These are phyloP conservation scores for Jimgerdemannia lactiflua DNA, from an alignment of 192 early-diverging fungal genomes.

Conservation along the genomic window DNA sequence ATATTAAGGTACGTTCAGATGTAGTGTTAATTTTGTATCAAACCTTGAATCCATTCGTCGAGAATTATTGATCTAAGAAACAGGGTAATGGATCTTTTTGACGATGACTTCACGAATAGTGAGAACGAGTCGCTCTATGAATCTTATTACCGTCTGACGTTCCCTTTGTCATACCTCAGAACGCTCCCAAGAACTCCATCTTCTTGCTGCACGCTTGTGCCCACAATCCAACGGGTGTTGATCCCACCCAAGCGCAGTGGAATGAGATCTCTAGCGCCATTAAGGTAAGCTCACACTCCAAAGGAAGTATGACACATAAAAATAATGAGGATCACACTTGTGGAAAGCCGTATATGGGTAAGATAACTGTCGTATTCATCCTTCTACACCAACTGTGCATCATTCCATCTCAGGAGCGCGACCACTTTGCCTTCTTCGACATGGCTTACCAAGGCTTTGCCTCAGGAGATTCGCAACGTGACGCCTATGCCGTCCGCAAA, in stretches of 20 bases:
- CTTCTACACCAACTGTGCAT: slow-evolving; percentile 3
- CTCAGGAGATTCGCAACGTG: slow-evolving; percentile 82
- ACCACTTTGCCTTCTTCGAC: slow-evolving; percentile 96
- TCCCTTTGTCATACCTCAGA: slow-evolving; percentile 25
- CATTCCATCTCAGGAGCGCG: slow-evolving; percentile 38
- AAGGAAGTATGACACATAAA: neutral
- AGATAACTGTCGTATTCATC: neutral
- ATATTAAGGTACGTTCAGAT: slow-evolving; percentile 62
- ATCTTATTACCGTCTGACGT: too few species aligned
- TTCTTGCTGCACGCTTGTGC: slow-evolving; percentile 98
- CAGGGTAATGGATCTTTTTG: too few species aligned
- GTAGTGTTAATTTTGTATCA: neutral
- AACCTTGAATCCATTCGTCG: too few species aligned
- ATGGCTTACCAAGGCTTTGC: slow-evolving; percentile 99
- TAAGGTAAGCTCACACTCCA: slow-evolving; percentile 42
- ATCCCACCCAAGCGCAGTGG: slow-evolving; percentile 95
- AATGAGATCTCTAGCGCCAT: slow-evolving; percentile 75
- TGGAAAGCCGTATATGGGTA: neutral
- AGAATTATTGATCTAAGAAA: too few species aligned
- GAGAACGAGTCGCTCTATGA: too few species aligned
- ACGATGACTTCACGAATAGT: too few species aligned
- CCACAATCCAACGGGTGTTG: slow-evolving; percentile 99
- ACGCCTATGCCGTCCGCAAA: slow-evolving; percentile 92
- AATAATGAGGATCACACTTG: neutral
- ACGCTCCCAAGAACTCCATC: slow-evolving; percentile 82